phyloP scores from a whole-genome alignment of 352 stramenopile species.

The Halophytophthora batemanensis region DNA sequence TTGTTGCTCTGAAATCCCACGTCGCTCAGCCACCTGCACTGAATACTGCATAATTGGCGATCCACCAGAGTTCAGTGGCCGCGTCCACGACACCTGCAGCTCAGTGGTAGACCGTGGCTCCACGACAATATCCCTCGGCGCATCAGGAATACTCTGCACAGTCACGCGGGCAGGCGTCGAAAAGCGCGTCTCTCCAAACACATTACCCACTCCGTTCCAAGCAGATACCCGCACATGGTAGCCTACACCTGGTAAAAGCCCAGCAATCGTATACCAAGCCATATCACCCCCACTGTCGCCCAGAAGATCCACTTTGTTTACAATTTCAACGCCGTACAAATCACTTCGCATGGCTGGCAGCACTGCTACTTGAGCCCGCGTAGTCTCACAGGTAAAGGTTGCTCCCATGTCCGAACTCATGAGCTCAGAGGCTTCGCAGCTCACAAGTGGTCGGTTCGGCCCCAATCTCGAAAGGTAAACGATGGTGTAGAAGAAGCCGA shows the following conservation, averaged over 20 bases:
- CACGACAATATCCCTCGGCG: constrained; percentile 47
- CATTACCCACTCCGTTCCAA: constrained; percentile 89
- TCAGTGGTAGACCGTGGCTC: constrained; percentile 26
- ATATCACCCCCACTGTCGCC: constrained; percentile 16
- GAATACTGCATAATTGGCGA: constrained; percentile 40
- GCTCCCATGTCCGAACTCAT: constrained; percentile 40
- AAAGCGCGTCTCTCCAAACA: constrained; percentile 78
- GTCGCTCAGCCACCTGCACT: constrained; percentile 61
- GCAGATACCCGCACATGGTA: constrained; percentile 92
- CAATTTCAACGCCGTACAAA: constrained; percentile 53
- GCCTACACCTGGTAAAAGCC: constrained; percentile 31
- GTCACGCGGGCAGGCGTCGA: constrained; percentile 68
- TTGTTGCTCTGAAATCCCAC: constrained; percentile 61
- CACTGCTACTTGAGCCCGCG: constrained; percentile 29
- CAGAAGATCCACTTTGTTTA: constrained; percentile 37
- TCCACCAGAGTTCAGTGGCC: constrained; percentile 53
- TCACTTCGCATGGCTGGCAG: constrained; percentile 80
- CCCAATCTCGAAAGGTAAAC: constrained; percentile 64
- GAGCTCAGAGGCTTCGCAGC: constrained; percentile 41
- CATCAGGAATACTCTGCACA: constrained; percentile 34
- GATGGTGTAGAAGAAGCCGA: constrained; percentile 58
- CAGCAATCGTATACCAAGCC: constrained; percentile 28
- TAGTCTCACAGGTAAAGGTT: constrained; percentile 30
- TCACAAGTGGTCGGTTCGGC: constrained; percentile 47
- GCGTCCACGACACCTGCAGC: constrained; percentile 49